phyloP scores from a whole-genome alignment of 164 flowering plant genomes.

The Akebia trifoliata region DNA sequence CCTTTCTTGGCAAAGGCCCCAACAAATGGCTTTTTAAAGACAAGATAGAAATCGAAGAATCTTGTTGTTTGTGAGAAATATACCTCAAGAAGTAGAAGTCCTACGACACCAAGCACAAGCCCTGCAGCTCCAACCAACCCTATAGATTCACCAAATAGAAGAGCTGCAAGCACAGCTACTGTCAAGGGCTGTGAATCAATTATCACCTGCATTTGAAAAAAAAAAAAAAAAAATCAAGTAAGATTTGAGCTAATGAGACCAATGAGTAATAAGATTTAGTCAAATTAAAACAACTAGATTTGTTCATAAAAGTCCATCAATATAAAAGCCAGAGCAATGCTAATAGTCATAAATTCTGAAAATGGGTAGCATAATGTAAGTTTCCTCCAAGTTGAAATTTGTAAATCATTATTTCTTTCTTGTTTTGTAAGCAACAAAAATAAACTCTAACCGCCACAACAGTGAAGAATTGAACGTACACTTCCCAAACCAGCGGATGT shows the following conservation, averaged over 20 bases:
- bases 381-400: background rate
- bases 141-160: conserved; percentile 90
- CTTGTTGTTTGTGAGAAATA: background rate
- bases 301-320: too few species aligned
- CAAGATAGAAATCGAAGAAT: background rate
- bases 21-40: too few species aligned
- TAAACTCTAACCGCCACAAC: background rate
- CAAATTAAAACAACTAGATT: too few species aligned
- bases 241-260: too few species aligned
- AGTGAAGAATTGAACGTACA: conserved; percentile 35
- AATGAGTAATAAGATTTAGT: too few species aligned
- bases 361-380: background rate
- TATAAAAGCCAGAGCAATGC: too few species aligned
- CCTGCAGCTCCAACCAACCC: conserved; percentile 73
- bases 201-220: conserved; percentile 57
- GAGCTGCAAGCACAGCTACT: conserved; percentile 80
- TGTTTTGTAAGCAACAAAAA: background rate
- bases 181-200: conserved; percentile 98
- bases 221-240: too few species aligned
- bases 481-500: conserved; percentile 97
- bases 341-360: background rate
- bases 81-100: conserved; percentile 95
- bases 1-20: too few species aligned
- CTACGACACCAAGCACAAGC: conserved; percentile 79
- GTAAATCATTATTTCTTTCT: background rate